These are phyloP conservation scores for Rhododendron henanense DNA, from an alignment of 148 eudicot genomes.

Conservation along the genomic window DNA sequence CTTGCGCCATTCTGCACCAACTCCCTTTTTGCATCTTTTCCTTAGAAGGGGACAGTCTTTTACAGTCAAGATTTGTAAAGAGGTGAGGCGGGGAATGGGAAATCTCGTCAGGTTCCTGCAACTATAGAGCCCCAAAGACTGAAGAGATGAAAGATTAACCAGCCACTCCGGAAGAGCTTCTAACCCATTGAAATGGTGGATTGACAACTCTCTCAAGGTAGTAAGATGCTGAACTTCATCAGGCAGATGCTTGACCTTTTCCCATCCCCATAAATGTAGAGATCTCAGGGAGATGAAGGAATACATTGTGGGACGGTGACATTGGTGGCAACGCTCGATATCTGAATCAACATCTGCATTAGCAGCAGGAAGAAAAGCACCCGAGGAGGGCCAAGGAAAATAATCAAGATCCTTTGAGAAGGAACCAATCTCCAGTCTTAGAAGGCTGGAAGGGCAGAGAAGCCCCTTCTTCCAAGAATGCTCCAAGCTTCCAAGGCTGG, in stretches of 20 bases:
- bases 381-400: neutral
- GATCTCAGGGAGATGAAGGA: neutral
- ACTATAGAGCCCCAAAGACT: neutral
- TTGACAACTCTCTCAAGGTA: neutral
- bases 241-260: constrained; percentile 3
- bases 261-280: neutral
- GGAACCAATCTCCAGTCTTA: neutral
- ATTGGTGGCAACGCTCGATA: too few relatives aligned
- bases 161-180: constrained; percentile 19
- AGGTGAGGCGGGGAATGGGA: constrained; percentile 8
- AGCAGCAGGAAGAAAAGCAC: too few relatives aligned
- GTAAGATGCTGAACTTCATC: constrained; percentile 6
- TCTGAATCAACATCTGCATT: too few relatives aligned
- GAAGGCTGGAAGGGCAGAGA: neutral
- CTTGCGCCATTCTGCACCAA: neutral
- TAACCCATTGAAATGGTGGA: neutral
- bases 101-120: constrained; percentile 1
- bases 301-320: neutral
- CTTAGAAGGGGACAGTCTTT: neutral
- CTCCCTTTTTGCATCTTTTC: neutral
- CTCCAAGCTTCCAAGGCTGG: neutral
- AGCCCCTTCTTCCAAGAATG: neutral
- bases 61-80: neutral
- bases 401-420: constrained; percentile 2
- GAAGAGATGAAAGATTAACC: constrained; percentile 7